These are phyloP conservation scores for Mortierella sp. DNA, from an alignment of 371 early-diverging fungal species.

Conservation along the genomic window DNA sequence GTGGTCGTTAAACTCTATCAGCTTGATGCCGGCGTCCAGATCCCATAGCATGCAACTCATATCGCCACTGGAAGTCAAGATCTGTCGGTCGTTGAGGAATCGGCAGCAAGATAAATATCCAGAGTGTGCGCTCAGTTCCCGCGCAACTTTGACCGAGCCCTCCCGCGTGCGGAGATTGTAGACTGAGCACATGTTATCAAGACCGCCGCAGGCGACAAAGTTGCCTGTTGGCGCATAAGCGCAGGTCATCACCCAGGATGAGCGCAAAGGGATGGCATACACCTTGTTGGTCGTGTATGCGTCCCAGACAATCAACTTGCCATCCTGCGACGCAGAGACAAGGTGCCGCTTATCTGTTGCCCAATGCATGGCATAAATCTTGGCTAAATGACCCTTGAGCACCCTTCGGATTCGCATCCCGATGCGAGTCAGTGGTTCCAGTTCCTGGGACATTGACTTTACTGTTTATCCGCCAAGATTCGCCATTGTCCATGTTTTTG, in stretches of 20 bases:
- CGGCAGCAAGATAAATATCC: conserved; percentile 98
- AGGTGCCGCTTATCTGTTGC: conserved; percentile 93
- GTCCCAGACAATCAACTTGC: conserved; percentile 99
- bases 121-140: conserved; percentile 94
- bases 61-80: conserved; percentile 95
- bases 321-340: conserved; percentile 98
- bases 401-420: conserved; percentile 95
- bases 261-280: conserved; percentile 96
- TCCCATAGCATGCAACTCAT: conserved; percentile 99
- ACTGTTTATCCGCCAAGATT: too few species aligned
- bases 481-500: too few species aligned
- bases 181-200: conserved; percentile 98
- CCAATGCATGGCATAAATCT: conserved; percentile 99
- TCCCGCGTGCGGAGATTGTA: conserved; percentile 94
- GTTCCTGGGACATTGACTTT: conserved; percentile 62
- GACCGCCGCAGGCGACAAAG: conserved; percentile 98
- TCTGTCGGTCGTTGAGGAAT: conserved; percentile 93
- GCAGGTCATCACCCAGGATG: conserved; percentile 99
- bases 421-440: conserved; percentile 87
- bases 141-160: conserved; percentile 89
- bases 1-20: conserved; percentile 95
- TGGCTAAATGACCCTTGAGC: conserved; percentile 97
- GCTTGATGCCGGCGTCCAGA: conserved; percentile 94
- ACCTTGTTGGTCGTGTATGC: conserved; percentile 97
- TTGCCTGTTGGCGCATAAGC: conserved; percentile 98